A percentile compares a stretch with the other conserved stretches of the same genome.
Evolutionary conservation across 257 asterid species (phyloP).

Genomic region (Cinchona pubescens): DNA sequence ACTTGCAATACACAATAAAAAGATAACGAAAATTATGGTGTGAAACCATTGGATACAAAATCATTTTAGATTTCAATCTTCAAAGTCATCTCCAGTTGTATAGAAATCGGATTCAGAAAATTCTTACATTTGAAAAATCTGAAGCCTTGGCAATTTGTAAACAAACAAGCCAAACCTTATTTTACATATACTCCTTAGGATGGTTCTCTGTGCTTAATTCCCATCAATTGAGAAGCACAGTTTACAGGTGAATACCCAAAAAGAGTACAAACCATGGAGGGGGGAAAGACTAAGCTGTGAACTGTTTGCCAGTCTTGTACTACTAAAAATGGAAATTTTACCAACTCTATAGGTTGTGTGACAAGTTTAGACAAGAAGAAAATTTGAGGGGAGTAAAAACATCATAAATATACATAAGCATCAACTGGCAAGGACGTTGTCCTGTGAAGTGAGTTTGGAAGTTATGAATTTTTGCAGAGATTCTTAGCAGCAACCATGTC

Average conservation of each 20-base stretch:
- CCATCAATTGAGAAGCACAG: background rate
- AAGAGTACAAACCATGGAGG: background rate
- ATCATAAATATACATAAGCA: slow-evolving; percentile 30
- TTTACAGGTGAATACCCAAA: slow-evolving; percentile 15
- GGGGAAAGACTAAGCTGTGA: background rate
- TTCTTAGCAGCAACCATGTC: slow-evolving; percentile 24
- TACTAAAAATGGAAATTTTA: slow-evolving; percentile 4
- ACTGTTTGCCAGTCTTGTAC: slow-evolving; percentile 7
- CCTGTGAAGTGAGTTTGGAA: slow-evolving; percentile 30
- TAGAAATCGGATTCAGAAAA: background rate
- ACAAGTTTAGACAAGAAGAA: slow-evolving; percentile 1
- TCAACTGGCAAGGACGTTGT: slow-evolving; percentile 38
- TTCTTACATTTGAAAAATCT: slow-evolving; percentile 18
- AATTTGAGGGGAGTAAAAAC: background rate
- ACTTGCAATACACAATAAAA: background rate
- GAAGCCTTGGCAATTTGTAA: slow-evolving; percentile 23
- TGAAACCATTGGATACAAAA: background rate
- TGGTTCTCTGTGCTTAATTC: slow-evolving; percentile 10
- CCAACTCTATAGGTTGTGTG: slow-evolving; percentile 14
- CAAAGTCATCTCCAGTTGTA: background rate
- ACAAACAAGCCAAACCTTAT: slow-evolving; percentile 17
- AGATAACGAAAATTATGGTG: background rate
- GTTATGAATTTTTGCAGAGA: slow-evolving; percentile 19
- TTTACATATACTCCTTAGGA: slow-evolving; percentile 15
- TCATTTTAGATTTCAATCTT: background rate